Conservation (phyloP, 2,329 filamentous ascomycete genomes). For the Fusarium tuaranense region DNA sequence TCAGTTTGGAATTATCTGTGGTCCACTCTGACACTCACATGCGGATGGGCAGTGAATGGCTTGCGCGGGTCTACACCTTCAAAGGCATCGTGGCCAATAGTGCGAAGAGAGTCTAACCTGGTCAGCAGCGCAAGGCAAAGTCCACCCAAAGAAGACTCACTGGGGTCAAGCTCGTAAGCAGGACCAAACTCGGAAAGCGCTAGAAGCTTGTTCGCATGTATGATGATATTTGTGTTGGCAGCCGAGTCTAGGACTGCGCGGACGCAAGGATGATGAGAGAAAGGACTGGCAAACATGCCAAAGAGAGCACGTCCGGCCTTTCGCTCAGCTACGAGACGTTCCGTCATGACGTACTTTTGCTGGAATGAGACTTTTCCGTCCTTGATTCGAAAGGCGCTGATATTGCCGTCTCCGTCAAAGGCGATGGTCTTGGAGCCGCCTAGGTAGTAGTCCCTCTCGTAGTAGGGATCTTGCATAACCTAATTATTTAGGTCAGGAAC, state of each 20-base stretch:
- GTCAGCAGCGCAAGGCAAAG: neutral
- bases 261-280: conserved; percentile 11
- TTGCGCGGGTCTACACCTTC: neutral
- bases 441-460: neutral
- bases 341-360: conserved; percentile 3
- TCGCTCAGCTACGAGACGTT: neutral
- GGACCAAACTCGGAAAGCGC: neutral
- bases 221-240: conserved; percentile 7
- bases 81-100: neutral
- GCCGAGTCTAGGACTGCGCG: neutral
- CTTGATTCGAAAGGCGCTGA: conserved; percentile 9
- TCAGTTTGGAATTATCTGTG: neutral
- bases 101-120: neutral
- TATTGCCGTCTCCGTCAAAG: conserved; percentile 9
- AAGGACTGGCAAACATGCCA: conserved; percentile 5
- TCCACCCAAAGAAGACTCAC: neutral
- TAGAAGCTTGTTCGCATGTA: neutral
- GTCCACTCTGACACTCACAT: neutral
- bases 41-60: neutral
- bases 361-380: conserved; percentile 3
- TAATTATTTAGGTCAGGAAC: too few species aligned
- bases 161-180: conserved; percentile 1
- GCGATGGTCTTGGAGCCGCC: conserved; percentile 1
- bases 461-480: conserved; percentile 6
- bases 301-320: conserved; percentile 2